A percentile compares a stretch with the other conserved stretches of the same genome.
phyloP scores from a whole-genome alignment of 352 stramenopile genomes.

The Globisporangium barbulae region DNA sequence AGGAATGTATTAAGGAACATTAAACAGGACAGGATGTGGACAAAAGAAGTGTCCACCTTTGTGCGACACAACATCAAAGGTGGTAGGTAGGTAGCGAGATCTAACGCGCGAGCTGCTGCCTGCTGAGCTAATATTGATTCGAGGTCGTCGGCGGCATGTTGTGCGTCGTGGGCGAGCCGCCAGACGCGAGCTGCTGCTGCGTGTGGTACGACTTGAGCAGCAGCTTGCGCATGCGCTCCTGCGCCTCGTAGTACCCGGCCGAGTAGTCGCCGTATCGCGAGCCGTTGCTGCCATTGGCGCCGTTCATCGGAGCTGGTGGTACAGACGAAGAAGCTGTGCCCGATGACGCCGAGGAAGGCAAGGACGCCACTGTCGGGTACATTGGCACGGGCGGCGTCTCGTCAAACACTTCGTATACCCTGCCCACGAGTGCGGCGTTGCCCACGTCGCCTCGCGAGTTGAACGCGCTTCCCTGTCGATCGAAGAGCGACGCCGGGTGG shows the following conservation, averaged over 20 bases:
- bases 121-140: conserved; percentile 1
- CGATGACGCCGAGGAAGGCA: conserved; percentile 23
- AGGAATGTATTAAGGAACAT: no score
- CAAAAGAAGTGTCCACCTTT: no score
- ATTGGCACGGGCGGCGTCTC: conserved; percentile 17
- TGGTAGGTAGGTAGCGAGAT: not conserved
- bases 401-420: conserved; percentile 40
- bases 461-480: conserved; percentile 20
- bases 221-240: conserved; percentile 75
- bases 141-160: conserved; percentile 3
- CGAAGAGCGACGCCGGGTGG: conserved; percentile 42
- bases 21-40: no score
- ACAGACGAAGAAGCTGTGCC: conserved; percentile 15
- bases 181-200: conserved; percentile 67
- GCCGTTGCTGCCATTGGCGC: conserved; percentile 1
- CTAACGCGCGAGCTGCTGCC: not conserved
- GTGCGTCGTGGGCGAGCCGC: conserved; percentile 21
- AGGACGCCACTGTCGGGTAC: conserved; percentile 21
- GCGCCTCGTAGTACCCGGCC: conserved; percentile 54
- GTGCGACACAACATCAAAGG: not conserved
- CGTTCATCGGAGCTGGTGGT: not conserved
- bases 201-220: conserved; percentile 80
- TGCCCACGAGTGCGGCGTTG: conserved; percentile 26
- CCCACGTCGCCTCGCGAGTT: conserved; percentile 5
- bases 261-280: conserved; percentile 34